These are phyloP conservation scores for Chaetoceros tenuissimus DNA, from an alignment of 108 stramenopile genomes.

Conservation along the genomic window DNA sequence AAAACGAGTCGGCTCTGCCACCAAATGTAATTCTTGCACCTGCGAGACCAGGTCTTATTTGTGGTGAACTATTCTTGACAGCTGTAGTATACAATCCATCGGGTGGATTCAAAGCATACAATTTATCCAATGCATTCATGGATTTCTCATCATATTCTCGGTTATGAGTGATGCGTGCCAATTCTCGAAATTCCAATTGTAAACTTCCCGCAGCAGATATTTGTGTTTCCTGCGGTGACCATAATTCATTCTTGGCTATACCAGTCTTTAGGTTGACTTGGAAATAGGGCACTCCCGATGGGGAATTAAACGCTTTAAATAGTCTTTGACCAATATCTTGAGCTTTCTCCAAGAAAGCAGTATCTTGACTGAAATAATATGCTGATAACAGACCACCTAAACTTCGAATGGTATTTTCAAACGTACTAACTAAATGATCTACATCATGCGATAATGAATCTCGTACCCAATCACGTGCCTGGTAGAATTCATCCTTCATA, in stretches of 20 bases:
- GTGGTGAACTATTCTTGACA: constrained; percentile 13
- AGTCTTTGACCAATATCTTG: constrained; percentile 60
- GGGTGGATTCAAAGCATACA: constrained; percentile 40
- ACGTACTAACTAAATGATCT: constrained; percentile 67
- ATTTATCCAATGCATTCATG: constrained; percentile 59
- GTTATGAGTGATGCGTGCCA: constrained; percentile 58
- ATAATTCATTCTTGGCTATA: constrained; percentile 23
- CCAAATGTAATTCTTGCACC: constrained; percentile 57
- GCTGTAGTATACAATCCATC: constrained; percentile 46
- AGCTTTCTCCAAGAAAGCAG: constrained; percentile 65
- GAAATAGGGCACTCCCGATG: constrained; percentile 54
- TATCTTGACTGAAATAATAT: constrained; percentile 72
- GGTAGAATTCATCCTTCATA: constrained; percentile 87
- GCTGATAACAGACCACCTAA: constrained; percentile 92
- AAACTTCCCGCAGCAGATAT: constrained; percentile 83
- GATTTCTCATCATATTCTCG: constrained; percentile 57
- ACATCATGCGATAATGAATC: constrained; percentile 43
- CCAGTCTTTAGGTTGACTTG: constrained; percentile 44
- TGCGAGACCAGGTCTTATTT: constrained; percentile 17
- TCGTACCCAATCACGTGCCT: constrained; percentile 82
- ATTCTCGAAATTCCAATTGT: constrained; percentile 87
- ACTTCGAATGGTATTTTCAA: constrained; percentile 97
- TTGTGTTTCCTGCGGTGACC: constrained; percentile 39
- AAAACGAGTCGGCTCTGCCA: constrained; percentile 67
- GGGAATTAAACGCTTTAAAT: constrained; percentile 50